A percentile compares a stretch with the other conserved stretches of the same genome.
Conservation (phyloP, 352 stramenopile genomes). For the Phytophthora hibernalis region DNA sequence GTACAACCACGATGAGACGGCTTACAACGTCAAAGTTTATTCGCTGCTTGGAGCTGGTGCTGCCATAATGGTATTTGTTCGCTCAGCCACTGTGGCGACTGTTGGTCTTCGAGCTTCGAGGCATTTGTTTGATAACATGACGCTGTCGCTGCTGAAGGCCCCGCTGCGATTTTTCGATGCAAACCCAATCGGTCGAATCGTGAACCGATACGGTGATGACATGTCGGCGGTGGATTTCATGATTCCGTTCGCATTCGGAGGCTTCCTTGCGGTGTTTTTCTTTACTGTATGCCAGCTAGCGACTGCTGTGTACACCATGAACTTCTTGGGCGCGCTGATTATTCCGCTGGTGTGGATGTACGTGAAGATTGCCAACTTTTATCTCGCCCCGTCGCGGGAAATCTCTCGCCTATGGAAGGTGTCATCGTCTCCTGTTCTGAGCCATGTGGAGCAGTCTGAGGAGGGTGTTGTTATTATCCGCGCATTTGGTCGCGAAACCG, state of each 20-base stretch:
- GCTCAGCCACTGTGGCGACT: constrained; percentile 38
- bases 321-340: constrained; percentile 72
- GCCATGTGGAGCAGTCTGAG: constrained; percentile 36
- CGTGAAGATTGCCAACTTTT: constrained; percentile 50
- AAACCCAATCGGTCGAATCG: constrained; percentile 89
- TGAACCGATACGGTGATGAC: constrained; percentile 92
- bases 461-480: constrained; percentile 47
- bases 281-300: constrained; percentile 75
- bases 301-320: constrained; percentile 80
- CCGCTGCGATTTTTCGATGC: constrained; percentile 94
- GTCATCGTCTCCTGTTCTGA: constrained; percentile 51
- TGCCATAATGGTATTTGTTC: constrained; percentile 48
- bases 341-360: constrained; percentile 89
- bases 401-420: constrained; percentile 46
- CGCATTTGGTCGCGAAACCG: constrained; percentile 41
- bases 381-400: constrained; percentile 50
- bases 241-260: constrained; percentile 36
- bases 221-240: constrained; percentile 91
- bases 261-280: constrained; percentile 68
- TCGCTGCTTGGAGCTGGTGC: constrained; percentile 37
- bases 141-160: constrained; percentile 79
- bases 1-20: constrained; percentile 29
- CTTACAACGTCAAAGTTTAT: constrained; percentile 43
- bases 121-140: constrained; percentile 89
- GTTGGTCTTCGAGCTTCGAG: constrained; percentile 49